Base-by-base conservation (phyloP, 163 green algal genomes). In the Scenedesmus sp. region DNA sequence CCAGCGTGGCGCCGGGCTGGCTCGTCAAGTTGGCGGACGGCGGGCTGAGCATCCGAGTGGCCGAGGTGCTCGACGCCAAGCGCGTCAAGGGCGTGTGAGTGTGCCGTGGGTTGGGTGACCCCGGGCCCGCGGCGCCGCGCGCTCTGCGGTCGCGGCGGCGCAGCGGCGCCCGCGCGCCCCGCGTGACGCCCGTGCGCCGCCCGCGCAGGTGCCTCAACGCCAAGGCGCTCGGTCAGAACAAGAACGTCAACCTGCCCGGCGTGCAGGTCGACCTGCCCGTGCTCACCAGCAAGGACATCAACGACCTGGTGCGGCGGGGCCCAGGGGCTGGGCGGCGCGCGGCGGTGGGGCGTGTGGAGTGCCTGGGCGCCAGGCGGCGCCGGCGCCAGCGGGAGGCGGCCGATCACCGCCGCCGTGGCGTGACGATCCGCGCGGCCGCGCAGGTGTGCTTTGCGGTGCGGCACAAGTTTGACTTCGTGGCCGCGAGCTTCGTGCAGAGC, bases 191-290 rank as follows among this genome's bases (percentile, higher is more conserved):
- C 10, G 7, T 10, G 39, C 39, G 39, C 39, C 39, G 6, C 7
- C 39, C 39, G 39, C 39, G 33, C 74, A 81, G 74, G 39, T 97
- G 91, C 85, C 80, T 95, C 47, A 99, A 99, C 87, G 91, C 90
- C 47, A 95, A 94, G 56, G 89, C 80, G 33, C 90, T 98, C 22
- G 95, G 95, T 13, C 93, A 98, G 87, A 87, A 93, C 45, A 99
- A 99, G 89, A 98, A 98, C 77, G 92, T 97, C 22, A 99, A 99
- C 87, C 87, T 99, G 75, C 95, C 95, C 7, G 95, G 95, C 24
- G 94, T 98, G 28, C 87, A 96, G 54, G 94, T 98, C 20, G 94
- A 98, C 84, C 87, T 99, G 73, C 96, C 95, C 14, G 97, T 94
- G 15, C 81, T 98, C 79, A 98, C 94, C 10, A 90, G 95, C 31